phyloP scores from a whole-genome alignment of 2,329 filamentous ascomycete species.

The Xylaria sp. region DNA sequence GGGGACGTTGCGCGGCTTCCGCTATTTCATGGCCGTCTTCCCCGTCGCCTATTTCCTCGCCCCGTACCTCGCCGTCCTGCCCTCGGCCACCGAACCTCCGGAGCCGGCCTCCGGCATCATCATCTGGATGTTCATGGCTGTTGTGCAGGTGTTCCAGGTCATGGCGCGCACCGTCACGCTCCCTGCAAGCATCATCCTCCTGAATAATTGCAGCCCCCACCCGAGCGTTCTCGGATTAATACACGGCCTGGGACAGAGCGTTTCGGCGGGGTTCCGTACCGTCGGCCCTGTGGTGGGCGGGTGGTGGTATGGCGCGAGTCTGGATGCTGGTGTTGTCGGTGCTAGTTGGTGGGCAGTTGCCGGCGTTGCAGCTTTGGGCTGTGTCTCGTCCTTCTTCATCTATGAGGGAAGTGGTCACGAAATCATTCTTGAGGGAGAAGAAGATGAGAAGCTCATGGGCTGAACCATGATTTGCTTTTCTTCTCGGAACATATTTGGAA shows the following conservation, averaged over 20 bases:
- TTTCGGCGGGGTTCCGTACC: conserved; percentile 61
- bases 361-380: conserved; percentile 64
- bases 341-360: conserved; percentile 61
- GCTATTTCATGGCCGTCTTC: conserved; percentile 72
- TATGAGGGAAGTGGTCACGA: conserved; percentile 73
- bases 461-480: conserved; percentile 1
- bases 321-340: conserved; percentile 59
- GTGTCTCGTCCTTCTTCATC: conserved; percentile 68
- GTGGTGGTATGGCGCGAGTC: conserved; percentile 58
- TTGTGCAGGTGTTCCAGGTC: conserved; percentile 75
- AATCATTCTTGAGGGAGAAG: conserved; percentile 57
- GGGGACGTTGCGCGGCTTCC: conserved; percentile 74
- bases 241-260: conserved; percentile 63
- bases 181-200: conserved; percentile 66
- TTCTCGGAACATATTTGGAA: conserved; percentile 2
- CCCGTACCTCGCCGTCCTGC: conserved; percentile 73
- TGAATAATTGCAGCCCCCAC: conserved; percentile 70
- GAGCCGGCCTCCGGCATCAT: conserved; percentile 58
- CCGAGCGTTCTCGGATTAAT: conserved; percentile 68
- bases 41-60: conserved; percentile 73
- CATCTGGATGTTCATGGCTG: conserved; percentile 69
- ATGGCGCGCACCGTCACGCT: conserved; percentile 75
- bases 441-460: conserved; percentile 38
- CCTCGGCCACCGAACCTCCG: conserved; percentile 57
- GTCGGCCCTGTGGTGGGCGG: conserved; percentile 62